A percentile compares a stretch with the other conserved stretches of the same genome.
phyloP scores from a whole-genome alignment of 2,329 filamentous ascomycete species.

The Neofusicoccum umdonicola region DNA sequence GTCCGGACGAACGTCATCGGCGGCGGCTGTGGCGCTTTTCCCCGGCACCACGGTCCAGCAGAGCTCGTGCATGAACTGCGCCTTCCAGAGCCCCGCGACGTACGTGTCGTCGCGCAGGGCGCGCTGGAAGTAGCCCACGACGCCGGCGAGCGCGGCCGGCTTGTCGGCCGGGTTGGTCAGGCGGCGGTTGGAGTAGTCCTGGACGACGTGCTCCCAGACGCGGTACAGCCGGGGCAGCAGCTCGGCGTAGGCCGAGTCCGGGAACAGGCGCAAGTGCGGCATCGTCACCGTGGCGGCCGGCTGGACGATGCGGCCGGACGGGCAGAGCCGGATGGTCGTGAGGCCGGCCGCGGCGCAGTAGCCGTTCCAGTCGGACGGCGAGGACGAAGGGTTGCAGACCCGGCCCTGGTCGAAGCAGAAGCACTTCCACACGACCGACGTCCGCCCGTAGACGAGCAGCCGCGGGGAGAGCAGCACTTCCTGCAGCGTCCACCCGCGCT shows the following conservation, averaged over 20 bases:
- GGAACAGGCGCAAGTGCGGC: background rate
- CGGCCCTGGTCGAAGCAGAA: background rate
- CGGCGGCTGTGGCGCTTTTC: background rate
- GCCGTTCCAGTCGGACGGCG: slow-evolving; percentile 8
- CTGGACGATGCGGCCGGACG: background rate
- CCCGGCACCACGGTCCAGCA: background rate
- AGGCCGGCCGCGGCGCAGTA: slow-evolving; percentile 7
- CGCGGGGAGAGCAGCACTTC: slow-evolving; percentile 8
- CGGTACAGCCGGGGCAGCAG: slow-evolving; percentile 8
- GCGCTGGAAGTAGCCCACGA: slow-evolving; percentile 11
- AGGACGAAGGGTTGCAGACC: background rate
- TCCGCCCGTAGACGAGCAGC: slow-evolving; percentile 3
- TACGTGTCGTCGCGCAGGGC: slow-evolving; percentile 1
- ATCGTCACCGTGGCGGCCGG: background rate
- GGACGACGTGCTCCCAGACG: background rate
- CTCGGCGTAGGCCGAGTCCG: background rate
- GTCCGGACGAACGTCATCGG: background rate
- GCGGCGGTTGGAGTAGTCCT: slow-evolving; percentile 11
- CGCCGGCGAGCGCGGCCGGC: slow-evolving; percentile 18
- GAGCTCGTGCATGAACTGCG: slow-evolving; percentile 11
- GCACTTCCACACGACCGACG: slow-evolving; percentile 6
- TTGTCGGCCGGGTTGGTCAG: slow-evolving; percentile 17
- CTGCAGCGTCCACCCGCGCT: slow-evolving; percentile 12
- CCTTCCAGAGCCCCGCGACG: slow-evolving; percentile 14
- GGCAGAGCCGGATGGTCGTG: background rate